A percentile compares a stretch with the other conserved stretches of the same genome.
These are phyloP conservation scores for Inga leiocalycina DNA, from an alignment of 306 rosid genomes.

Conservation along the genomic window DNA sequence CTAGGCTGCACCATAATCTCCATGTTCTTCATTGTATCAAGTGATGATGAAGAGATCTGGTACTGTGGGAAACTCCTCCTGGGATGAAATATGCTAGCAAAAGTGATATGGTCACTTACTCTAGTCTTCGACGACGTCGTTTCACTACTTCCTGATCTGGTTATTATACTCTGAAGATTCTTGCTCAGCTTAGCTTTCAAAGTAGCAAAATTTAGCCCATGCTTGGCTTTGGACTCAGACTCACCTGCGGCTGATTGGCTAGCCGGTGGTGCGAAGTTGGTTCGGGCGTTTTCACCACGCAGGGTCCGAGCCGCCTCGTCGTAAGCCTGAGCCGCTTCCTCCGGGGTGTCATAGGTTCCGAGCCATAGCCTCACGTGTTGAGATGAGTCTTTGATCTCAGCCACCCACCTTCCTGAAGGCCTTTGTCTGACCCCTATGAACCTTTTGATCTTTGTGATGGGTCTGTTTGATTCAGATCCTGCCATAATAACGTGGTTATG, in stretches of 20 bases:
- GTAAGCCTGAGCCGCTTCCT: slow-evolving; percentile 57
- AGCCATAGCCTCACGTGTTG: slow-evolving; percentile 51
- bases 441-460: slow-evolving; percentile 33
- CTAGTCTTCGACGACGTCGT: slow-evolving; percentile 64
- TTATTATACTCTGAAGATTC: slow-evolving; percentile 78
- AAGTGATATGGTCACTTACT: slow-evolving; percentile 84
- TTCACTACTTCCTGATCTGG: slow-evolving; percentile 54
- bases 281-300: slow-evolving; percentile 50
- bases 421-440: slow-evolving; percentile 52
- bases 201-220: slow-evolving; percentile 67
- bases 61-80: slow-evolving; percentile 37
- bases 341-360: slow-evolving; percentile 55
- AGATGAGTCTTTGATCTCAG: slow-evolving; percentile 54
- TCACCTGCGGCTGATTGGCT: neutral
- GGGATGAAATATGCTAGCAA: slow-evolving; percentile 78
- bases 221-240: neutral
- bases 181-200: slow-evolving; percentile 79
- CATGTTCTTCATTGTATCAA: slow-evolving; percentile 45
- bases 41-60: slow-evolving; percentile 40
- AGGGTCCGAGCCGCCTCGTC: slow-evolving; percentile 56
- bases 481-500: slow-evolving; percentile 40
- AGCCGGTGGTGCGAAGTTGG: slow-evolving; percentile 39
- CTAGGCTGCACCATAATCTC: slow-evolving; percentile 84
- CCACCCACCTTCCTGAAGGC: slow-evolving; percentile 51
- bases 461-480: slow-evolving; percentile 53